Percentiles rank a stretch among this genome's conserved stretches.
phyloP scores from a whole-genome alignment of 306 rosid species.

The Quercus wislizeni region DNA sequence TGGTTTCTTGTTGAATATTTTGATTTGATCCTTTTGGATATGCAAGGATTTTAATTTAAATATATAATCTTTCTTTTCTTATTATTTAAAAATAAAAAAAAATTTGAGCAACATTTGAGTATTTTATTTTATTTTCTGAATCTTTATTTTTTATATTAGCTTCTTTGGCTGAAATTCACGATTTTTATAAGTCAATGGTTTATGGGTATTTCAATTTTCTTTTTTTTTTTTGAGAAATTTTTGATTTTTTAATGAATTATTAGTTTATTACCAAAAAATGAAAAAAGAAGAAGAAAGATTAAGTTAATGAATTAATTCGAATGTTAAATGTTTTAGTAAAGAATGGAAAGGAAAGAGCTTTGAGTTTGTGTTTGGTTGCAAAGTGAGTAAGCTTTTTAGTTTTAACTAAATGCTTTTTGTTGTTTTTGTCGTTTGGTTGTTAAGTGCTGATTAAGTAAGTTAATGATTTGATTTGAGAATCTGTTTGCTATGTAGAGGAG shows the following conservation, averaged over 20 bases:
- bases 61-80: too few relatives aligned
- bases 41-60: too few relatives aligned
- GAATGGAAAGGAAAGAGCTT: background rate
- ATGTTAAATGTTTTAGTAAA: background rate
- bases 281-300: too few relatives aligned
- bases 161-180: background rate
- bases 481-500: background rate
- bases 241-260: background rate
- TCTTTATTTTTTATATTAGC: background rate
- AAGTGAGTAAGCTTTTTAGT: background rate
- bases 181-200: background rate
- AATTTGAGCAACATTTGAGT: background rate
- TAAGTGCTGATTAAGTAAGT: background rate
- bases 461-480: background rate
- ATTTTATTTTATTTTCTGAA: background rate
- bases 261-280: background rate
- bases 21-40: background rate
- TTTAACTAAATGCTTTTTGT: too few relatives aligned
- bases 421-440: too few relatives aligned
- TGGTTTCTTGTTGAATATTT: background rate
- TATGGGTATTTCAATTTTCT: background rate
- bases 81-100: too few relatives aligned
- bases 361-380: background rate
- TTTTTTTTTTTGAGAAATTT: background rate
- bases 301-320: background rate